Percentiles rank a stretch among this genome's conserved stretches.
These are phyloP conservation scores for Pterocarpus santalinus DNA, from an alignment of 306 rosid genomes.

Conservation along the genomic window DNA sequence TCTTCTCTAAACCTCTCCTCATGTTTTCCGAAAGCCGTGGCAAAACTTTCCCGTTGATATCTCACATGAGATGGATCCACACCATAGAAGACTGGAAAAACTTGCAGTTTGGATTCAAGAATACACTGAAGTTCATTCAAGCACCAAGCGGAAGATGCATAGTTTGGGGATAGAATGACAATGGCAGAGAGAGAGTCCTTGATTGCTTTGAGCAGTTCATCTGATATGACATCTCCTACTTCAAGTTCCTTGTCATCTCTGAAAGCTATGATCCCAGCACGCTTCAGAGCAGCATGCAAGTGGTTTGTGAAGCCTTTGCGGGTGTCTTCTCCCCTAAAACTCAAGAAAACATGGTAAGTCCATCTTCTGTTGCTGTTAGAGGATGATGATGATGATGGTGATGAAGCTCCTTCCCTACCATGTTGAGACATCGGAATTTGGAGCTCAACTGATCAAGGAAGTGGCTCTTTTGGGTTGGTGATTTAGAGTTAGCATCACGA, in stretches of 20 bases:
- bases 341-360: conserved; percentile 40
- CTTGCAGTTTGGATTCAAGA: background rate
- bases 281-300: conserved; percentile 9
- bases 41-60: conserved; percentile 8
- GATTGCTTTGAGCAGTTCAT: conserved; percentile 26
- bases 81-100: conserved; percentile 34
- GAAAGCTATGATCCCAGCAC: conserved; percentile 10
- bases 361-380: background rate
- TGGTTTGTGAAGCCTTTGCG: conserved; percentile 34
- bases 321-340: conserved; percentile 46
- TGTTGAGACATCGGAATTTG: background rate
- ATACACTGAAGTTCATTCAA: conserved; percentile 22
- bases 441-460: background rate
- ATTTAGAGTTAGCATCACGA: background rate
- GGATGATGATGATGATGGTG: background rate
- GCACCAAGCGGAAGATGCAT: conserved; percentile 46
- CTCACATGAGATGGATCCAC: conserved; percentile 38
- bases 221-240: conserved; percentile 20
- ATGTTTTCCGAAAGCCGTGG: conserved; percentile 34
- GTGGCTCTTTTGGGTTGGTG: too few species aligned
- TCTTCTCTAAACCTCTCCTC: background rate
- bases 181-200: conserved; percentile 14
- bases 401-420: background rate
- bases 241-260: conserved; percentile 32
- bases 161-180: conserved; percentile 41